Percentiles rank a stretch among this genome's conserved stretches.
Evolutionary conservation across 208 protist genomes (phyloP).

Genomic region (Trypanosomatidae sp.): DNA sequence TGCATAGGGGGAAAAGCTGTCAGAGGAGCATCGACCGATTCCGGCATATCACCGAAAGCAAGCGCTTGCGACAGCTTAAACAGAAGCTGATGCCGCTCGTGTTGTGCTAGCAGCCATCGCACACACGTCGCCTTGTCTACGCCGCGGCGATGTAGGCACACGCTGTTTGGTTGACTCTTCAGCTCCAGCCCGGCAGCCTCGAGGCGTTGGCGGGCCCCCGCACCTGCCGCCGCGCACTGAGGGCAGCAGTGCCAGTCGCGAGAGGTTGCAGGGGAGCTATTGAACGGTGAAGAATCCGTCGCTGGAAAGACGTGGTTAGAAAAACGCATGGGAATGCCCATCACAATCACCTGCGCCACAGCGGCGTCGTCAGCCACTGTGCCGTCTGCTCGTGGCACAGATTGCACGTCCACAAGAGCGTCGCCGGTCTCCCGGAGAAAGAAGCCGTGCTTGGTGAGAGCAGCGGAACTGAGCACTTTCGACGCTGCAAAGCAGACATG

Average conservation of each 20-base stretch:
- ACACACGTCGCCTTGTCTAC: slow-evolving; percentile 56
- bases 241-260: slow-evolving; percentile 36
- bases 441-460: slow-evolving; percentile 28
- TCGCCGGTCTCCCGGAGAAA: slow-evolving; percentile 47
- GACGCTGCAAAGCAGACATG: slow-evolving; percentile 32
- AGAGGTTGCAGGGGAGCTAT: background rate
- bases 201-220: slow-evolving; percentile 14
- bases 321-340: slow-evolving; percentile 53
- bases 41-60: slow-evolving; percentile 52
- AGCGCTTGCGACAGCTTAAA: slow-evolving; percentile 39
- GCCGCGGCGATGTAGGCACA: slow-evolving; percentile 37
- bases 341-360: slow-evolving; percentile 43
- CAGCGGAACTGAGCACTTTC: slow-evolving; percentile 5
- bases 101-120: slow-evolving; percentile 32
- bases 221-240: slow-evolving; percentile 20
- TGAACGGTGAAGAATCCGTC: background rate
- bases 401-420: slow-evolving; percentile 46
- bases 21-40: slow-evolving; percentile 48
- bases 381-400: slow-evolving; percentile 30
- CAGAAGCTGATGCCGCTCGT: slow-evolving; percentile 5
- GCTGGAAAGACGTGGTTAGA: slow-evolving; percentile 36
- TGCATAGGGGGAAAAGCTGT: slow-evolving; percentile 47
- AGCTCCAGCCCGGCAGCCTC: slow-evolving; percentile 27
- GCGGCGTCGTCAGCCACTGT: slow-evolving; percentile 9
- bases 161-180: slow-evolving; percentile 67